phyloP scores from a whole-genome alignment of 164 flowering plant species.

The Piper longum region DNA sequence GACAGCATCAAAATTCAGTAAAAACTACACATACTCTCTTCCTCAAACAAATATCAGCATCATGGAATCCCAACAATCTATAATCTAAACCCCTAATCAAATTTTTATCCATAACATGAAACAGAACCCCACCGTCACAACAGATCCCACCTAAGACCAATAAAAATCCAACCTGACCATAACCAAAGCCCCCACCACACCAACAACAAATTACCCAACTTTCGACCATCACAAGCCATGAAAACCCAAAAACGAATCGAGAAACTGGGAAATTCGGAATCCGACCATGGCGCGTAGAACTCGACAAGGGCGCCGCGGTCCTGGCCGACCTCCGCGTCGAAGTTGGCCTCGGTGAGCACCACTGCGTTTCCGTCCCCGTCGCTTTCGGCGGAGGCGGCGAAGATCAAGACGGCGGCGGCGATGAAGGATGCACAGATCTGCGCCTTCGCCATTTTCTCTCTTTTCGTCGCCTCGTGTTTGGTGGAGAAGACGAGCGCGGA shows the following conservation, averaged over 20 bases:
- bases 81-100: too few species aligned
- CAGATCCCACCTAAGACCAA: too few species aligned
- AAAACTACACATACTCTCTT: too few species aligned
- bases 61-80: too few species aligned
- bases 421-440: conserved; percentile 38
- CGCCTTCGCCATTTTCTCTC: conserved; percentile 25
- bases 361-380: conserved; percentile 26
- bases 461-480: too few species aligned
- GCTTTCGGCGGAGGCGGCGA: conserved; percentile 16
- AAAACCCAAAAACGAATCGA: background rate
- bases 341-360: conserved; percentile 44
- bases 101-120: too few species aligned
- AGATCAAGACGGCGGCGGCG: conserved; percentile 25
- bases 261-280: background rate
- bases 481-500: too few species aligned
- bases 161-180: too few species aligned
- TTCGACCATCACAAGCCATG: background rate
- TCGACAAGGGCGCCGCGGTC: conserved; percentile 89
- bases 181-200: background rate
- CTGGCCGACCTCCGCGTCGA: conserved; percentile 75
- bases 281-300: conserved; percentile 95
- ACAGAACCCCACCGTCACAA: too few species aligned
- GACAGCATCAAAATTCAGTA: background rate
- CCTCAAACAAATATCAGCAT: too few species aligned
- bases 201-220: background rate